Conservation (phyloP, 805 yeast species). For the Cyberlindnera euphorbiae region DNA sequence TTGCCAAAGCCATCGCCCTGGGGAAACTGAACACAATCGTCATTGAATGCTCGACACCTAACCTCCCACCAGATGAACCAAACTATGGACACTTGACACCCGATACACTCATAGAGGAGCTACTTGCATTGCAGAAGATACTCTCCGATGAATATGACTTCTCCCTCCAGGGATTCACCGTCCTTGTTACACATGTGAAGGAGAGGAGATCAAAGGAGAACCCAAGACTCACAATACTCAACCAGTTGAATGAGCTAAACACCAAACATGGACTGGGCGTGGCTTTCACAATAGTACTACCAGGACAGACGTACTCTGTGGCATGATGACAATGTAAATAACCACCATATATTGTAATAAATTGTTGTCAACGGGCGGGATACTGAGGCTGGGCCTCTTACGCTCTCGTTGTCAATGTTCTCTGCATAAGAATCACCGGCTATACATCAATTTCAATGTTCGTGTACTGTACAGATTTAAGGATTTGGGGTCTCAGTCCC, state of each 20-base stretch:
- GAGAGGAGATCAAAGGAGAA: slow-evolving; percentile 37
- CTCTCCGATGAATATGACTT: not conserved
- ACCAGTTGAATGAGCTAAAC: slow-evolving; percentile 46
- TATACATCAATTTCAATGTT: too few relatives aligned
- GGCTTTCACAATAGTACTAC: slow-evolving; percentile 46
- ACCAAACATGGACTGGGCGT: slow-evolving; percentile 36
- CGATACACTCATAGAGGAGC: slow-evolving; percentile 50
- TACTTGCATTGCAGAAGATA: slow-evolving; percentile 23
- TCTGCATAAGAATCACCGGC: too few relatives aligned
- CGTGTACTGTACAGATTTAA: not conserved
- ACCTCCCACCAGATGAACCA: slow-evolving; percentile 39
- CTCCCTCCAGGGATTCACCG: slow-evolving; percentile 17
- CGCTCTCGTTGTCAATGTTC: too few relatives aligned
- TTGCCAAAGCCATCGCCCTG: slow-evolving; percentile 42
- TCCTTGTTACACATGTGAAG: slow-evolving; percentile 41
- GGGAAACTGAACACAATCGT: slow-evolving; percentile 48
- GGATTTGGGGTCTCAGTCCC: too few relatives aligned
- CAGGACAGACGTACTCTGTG: slow-evolving; percentile 43
- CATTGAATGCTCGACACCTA: slow-evolving; percentile 71
- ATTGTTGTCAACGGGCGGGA: too few relatives aligned
- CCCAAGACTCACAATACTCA: slow-evolving; percentile 53
- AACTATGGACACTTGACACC: slow-evolving; percentile 85
- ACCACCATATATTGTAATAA: not conserved
- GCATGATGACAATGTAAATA: too few relatives aligned
- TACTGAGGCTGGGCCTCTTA: slow-evolving; percentile 1